Base-by-base conservation (phyloP, 176 grass and related monocot genomes). In the Triticum monococcum region DNA sequence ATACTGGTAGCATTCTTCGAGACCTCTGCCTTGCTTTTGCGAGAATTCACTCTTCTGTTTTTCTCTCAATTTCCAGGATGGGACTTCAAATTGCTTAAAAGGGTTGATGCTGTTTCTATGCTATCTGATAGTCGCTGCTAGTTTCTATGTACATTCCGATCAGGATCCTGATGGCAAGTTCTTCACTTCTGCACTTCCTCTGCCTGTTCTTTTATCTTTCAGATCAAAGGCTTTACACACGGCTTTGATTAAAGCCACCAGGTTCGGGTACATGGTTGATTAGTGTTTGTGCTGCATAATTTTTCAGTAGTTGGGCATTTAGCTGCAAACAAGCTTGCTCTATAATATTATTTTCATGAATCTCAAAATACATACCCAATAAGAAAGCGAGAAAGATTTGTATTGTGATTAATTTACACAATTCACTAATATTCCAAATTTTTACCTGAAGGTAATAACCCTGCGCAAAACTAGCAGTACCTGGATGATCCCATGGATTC, bases 31-130 rank as follows among this genome's bases (percentile, higher is more conserved):
- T 64, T 67, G 18, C 2, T 86, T 82, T 87, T 20, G 6, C 5
- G 50, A n/a, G 20, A 88, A 57, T 77, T 75, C 3, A 22, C 17
- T 59, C n/a, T 68, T 83, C 20, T 18, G 18, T 48, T 73, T 41
- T 59, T 60, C 18, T 73, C 35, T 75, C 48, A 22, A 66, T 75
- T 83, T 86, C 62, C 83, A 95, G 92, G 87, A 97, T 45, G 95
- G 91, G n/a, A 95, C 95, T 40, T 93, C 93, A 10, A 98, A 93
- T 71, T 98, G 89, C 67, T 84, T 95, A 46, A 90, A 97, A 88
- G 95, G 95, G 8, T 26, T 94, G 83, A 92, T 97, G 95, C 46
- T 97, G 25, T 78, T 97, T 86, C 79, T 97, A 57, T 97, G 95
- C 72, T 97, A 94, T 85, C 82, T 97, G 26, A 92, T 97, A 68